These are phyloP conservation scores for Chaetomium cochliodes DNA, from an alignment of 495 filamentous ascomycete genomes.

Conservation along the genomic window DNA sequence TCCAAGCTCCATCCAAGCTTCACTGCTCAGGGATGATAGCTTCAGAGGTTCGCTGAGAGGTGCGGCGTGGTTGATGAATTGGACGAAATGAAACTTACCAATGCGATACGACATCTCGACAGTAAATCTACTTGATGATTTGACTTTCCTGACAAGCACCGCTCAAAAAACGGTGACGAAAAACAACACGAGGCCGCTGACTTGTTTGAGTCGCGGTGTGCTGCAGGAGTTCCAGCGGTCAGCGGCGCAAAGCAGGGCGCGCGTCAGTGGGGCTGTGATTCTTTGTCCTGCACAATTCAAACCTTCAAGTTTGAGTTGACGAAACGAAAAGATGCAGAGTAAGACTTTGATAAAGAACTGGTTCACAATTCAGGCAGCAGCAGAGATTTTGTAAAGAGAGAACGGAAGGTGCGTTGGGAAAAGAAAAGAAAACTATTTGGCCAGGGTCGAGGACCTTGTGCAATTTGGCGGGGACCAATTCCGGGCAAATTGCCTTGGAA, in stretches of 20 bases:
- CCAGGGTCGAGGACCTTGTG: too few species aligned
- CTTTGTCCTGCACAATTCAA: neutral
- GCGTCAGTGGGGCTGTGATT: neutral
- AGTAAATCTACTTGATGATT: neutral
- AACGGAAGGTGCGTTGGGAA: slow-evolving; percentile 8
- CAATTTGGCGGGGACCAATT: too few species aligned
- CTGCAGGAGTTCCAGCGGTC: neutral
- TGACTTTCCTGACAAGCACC: neutral
- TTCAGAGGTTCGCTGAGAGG: neutral
- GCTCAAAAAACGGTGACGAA: neutral
- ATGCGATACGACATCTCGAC: slow-evolving; percentile 40
- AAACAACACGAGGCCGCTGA: neutral
- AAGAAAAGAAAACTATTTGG: neutral
- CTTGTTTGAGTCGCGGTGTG: neutral
- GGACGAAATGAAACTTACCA: slow-evolving; percentile 29
- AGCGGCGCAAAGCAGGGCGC: neutral
- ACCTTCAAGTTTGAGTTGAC: neutral
- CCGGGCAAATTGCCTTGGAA: too few species aligned
- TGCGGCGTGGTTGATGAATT: neutral
- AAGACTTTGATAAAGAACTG: neutral
- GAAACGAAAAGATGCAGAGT: neutral
- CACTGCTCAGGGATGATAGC: neutral
- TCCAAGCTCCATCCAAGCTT: neutral
- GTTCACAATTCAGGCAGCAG: slow-evolving; percentile 6
- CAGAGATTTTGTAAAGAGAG: neutral